Evolutionary conservation across 495 filamentous ascomycete genomes (phyloP).

Genomic region (Xylaria curta): DNA sequence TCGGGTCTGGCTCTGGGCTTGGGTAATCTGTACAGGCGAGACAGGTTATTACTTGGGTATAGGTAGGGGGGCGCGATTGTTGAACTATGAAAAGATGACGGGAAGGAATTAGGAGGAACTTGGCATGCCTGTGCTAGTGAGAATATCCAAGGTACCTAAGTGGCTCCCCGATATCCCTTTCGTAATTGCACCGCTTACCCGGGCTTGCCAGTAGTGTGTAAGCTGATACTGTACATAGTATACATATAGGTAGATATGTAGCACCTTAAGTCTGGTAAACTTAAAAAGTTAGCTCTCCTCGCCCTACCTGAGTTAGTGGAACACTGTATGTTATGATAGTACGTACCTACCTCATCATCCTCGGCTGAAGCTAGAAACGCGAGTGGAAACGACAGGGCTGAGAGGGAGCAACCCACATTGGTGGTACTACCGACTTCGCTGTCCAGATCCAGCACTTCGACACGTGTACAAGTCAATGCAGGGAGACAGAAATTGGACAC

Average conservation of each 20-base stretch:
- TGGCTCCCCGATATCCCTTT: constrained; percentile 2
- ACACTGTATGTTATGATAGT: too few relatives aligned
- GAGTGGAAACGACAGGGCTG: constrained; percentile 5
- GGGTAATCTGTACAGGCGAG: background rate
- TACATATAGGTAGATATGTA: too few relatives aligned
- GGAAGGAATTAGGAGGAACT: constrained; percentile 11
- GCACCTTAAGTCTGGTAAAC: background rate
- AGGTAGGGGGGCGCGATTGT: background rate
- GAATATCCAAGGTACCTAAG: background rate
- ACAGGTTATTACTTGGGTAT: too few relatives aligned
- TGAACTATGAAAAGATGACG: constrained; percentile 3
- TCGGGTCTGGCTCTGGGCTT: background rate
- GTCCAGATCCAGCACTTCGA: constrained; percentile 11
- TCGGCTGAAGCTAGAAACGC: constrained; percentile 1
- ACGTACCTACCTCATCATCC: background rate
- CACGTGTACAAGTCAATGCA: constrained; percentile 24
- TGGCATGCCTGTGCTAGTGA: background rate
- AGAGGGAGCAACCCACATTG: constrained; percentile 9
- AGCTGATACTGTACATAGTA: background rate
- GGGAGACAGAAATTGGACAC: background rate
- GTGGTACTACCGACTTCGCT: constrained; percentile 9
- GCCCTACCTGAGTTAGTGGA: background rate
- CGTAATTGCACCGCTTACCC: constrained; percentile 13
- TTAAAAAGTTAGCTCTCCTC: background rate
- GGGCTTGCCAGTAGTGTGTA: background rate